A percentile compares a stretch with the other conserved stretches of the same genome.
phyloP scores from a whole-genome alignment of 2,329 filamentous ascomycete species.

The Xylaria hypoxylon region DNA sequence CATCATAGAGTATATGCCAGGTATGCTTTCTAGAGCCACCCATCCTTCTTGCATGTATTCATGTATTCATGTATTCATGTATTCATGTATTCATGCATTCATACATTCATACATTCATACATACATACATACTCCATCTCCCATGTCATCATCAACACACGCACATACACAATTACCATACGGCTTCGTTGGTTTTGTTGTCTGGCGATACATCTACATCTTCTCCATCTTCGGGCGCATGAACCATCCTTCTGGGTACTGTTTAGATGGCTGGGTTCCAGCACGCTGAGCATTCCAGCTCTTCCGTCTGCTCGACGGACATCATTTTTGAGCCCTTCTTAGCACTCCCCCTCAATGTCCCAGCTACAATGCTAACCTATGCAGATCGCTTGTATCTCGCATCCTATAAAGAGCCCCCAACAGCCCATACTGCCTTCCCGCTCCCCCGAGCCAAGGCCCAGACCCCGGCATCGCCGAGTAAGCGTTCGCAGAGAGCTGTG shows the following conservation, averaged over 20 bases:
- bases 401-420: constrained; percentile 86
- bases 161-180: neutral
- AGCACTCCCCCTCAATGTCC: constrained; percentile 40
- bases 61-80: neutral
- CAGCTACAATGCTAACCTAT: constrained; percentile 54
- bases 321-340: constrained; percentile 38
- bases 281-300: constrained; percentile 42
- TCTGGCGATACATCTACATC: neutral
- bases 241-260: constrained; percentile 28
- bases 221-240: constrained; percentile 18
- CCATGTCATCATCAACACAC: no score
- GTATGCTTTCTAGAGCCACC: constrained; percentile 62
- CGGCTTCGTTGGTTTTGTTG: neutral
- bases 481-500: constrained; percentile 75
- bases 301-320: constrained; percentile 37
- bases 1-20: constrained; percentile 95
- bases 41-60: constrained; percentile 18
- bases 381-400: constrained; percentile 94
- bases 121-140: no score
- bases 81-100: neutral
- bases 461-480: constrained; percentile 75
- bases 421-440: constrained; percentile 85
- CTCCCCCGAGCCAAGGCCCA: constrained; percentile 70
- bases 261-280: constrained; percentile 38
- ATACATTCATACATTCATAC: neutral